A percentile compares a stretch with the other conserved stretches of the same genome.
phyloP scores from a whole-genome alignment of 768 basidiomycete genomes.

The Mycena latifolia region DNA sequence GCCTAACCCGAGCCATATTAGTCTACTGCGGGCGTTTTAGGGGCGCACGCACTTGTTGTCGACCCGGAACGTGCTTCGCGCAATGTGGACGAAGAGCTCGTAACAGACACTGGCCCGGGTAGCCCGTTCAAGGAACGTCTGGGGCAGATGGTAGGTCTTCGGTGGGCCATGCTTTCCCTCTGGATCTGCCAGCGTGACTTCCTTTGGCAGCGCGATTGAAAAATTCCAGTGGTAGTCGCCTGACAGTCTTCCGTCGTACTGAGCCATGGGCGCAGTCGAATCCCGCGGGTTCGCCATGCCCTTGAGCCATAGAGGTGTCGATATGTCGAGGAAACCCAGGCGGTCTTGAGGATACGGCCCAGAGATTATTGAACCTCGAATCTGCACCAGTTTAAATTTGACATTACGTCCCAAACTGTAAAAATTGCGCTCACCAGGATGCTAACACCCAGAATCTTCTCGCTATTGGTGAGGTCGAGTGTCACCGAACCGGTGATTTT shows the following conservation, averaged over 20 bases:
- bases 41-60: conserved; percentile 51
- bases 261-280: background rate
- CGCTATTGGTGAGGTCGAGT: conserved; percentile 26
- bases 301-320: conserved; percentile 36
- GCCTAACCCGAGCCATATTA: conserved; percentile 31
- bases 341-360: conserved; percentile 19
- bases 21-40: background rate
- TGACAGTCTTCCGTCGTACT: conserved; percentile 47
- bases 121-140: conserved; percentile 51
- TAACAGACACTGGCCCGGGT: conserved; percentile 51
- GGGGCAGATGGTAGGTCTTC: conserved; percentile 42
- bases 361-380: conserved; percentile 31
- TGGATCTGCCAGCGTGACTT: conserved; percentile 38
- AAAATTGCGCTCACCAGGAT: conserved; percentile 18
- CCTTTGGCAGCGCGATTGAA: conserved; percentile 52
- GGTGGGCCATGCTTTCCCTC: conserved; percentile 20
- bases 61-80: conserved; percentile 51
- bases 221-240: conserved; percentile 56
- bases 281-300: conserved; percentile 26
- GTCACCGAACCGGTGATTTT: conserved; percentile 31
- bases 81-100: conserved; percentile 50
- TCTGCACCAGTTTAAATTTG: background rate
- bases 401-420: background rate
- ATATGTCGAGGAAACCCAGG: conserved; percentile 25
- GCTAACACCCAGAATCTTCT: conserved; percentile 31